phyloP scores from a whole-genome alignment of 2,329 filamentous ascomycete genomes.

The Pseudogymnoascus sp. region DNA sequence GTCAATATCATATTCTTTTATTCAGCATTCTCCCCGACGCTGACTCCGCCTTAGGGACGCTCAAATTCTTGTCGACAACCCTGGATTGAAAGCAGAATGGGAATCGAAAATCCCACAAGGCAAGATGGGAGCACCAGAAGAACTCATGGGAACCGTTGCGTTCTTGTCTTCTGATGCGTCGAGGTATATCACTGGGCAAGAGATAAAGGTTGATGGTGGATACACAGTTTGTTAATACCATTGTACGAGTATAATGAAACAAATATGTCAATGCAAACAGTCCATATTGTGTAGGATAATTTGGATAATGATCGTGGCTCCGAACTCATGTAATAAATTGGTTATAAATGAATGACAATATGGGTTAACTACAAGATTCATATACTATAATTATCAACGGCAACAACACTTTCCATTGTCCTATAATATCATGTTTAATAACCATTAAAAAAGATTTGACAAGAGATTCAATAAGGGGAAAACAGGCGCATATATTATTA shows the following conservation, averaged over 20 bases:
- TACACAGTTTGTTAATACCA: neutral
- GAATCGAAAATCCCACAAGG: slow-evolving; percentile 84
- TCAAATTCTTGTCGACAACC: slow-evolving; percentile 89
- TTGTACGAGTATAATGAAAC: neutral
- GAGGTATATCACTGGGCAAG: slow-evolving; percentile 50
- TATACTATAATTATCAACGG: neutral
- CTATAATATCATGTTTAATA: neutral
- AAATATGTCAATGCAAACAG: neutral
- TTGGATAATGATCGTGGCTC: neutral
- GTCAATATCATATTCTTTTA: slow-evolving; percentile 42
- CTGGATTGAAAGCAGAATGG: slow-evolving; percentile 83
- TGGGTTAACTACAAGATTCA: neutral
- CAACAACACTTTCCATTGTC: neutral
- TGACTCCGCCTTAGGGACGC: slow-evolving; percentile 42
- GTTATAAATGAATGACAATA: neutral
- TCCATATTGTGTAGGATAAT: neutral
- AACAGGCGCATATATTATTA: neutral
- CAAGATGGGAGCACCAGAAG: slow-evolving; percentile 86
- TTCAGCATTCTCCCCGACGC: neutral
- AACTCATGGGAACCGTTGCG: slow-evolving; percentile 79
- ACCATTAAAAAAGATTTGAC: neutral
- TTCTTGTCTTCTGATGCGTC: slow-evolving; percentile 51
- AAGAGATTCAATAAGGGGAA: neutral
- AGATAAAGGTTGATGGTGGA: slow-evolving; percentile 41
- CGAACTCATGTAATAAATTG: neutral